These are phyloP conservation scores for Leishmania martiniquensis DNA, from an alignment of 208 protist species.

Conservation along the genomic window DNA sequence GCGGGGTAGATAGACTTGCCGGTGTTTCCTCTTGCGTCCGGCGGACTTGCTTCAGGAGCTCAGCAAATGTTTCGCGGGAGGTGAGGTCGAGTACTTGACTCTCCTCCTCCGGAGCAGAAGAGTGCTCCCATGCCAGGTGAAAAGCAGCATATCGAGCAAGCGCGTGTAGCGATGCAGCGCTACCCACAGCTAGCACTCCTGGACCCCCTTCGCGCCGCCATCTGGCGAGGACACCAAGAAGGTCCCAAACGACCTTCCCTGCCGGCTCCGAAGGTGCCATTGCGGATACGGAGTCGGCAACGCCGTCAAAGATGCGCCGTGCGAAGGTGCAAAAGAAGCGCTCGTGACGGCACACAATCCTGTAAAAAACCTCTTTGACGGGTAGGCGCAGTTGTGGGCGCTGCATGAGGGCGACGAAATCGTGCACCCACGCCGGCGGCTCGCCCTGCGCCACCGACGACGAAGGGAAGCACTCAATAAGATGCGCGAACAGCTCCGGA, in stretches of 20 bases:
- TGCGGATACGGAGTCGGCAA: conserved; percentile 7
- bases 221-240: background rate
- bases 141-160: conserved; percentile 10
- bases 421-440: conserved; percentile 8
- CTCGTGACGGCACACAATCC: conserved; percentile 1
- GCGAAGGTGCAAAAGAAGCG: conserved; percentile 4
- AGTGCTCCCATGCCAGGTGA: conserved; percentile 3
- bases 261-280: background rate
- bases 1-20: background rate
- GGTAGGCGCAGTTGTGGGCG: background rate
- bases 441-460: background rate
- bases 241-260: conserved; percentile 5
- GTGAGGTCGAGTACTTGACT: background rate
- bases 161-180: background rate
- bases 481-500: conserved; percentile 10
- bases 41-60: conserved; percentile 3
- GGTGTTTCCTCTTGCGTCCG: background rate
- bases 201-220: background rate
- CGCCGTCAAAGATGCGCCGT: conserved; percentile 9
- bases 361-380: conserved; percentile 1
- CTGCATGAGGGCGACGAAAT: background rate
- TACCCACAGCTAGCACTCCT: background rate
- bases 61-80: background rate
- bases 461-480: conserved; percentile 4
- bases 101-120: background rate